Conservation (phyloP, 2,329 filamentous ascomycete species). For the Apiospora hydei region DNA sequence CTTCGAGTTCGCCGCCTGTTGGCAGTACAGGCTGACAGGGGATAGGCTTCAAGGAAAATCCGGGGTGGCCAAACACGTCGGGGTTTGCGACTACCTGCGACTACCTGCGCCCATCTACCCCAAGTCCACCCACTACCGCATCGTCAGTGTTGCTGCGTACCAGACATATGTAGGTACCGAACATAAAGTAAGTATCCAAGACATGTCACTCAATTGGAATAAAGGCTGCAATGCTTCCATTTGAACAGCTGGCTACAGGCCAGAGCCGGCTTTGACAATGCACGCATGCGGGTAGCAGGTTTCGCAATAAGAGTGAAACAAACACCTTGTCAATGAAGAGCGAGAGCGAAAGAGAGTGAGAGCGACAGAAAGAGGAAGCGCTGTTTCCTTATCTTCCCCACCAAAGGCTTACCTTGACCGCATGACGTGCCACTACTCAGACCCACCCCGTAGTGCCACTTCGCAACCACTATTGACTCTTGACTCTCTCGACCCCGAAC, state of each 20-base stretch:
- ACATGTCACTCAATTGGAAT: not conserved
- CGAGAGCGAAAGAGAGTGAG: not conserved
- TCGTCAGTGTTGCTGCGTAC: not conserved
- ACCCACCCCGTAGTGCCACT: slow-evolving; percentile 2
- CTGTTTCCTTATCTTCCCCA: slow-evolving; percentile 13
- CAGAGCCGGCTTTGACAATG: not conserved
- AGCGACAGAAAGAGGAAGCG: not conserved
- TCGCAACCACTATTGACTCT: slow-evolving; percentile 10
- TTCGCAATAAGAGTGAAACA: slow-evolving; percentile 18
- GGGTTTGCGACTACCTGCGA: not conserved
- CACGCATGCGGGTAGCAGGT: slow-evolving; percentile 2
- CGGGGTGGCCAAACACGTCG: not conserved
- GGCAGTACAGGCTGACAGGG: not conserved
- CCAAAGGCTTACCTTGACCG: slow-evolving; percentile 15
- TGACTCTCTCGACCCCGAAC: slow-evolving; percentile 18
- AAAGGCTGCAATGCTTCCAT: not conserved
- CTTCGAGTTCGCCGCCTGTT: not conserved
- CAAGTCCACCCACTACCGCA: not conserved
- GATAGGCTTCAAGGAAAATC: not conserved
- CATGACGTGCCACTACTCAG: slow-evolving; percentile 16
- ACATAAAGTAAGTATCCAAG: not conserved
- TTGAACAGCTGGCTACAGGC: not conserved
- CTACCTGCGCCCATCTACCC: no score
- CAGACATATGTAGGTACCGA: no score
- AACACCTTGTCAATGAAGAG: not conserved